phyloP scores from a whole-genome alignment of 1,284 basidiomycete species.

The Ustilago sp. region DNA sequence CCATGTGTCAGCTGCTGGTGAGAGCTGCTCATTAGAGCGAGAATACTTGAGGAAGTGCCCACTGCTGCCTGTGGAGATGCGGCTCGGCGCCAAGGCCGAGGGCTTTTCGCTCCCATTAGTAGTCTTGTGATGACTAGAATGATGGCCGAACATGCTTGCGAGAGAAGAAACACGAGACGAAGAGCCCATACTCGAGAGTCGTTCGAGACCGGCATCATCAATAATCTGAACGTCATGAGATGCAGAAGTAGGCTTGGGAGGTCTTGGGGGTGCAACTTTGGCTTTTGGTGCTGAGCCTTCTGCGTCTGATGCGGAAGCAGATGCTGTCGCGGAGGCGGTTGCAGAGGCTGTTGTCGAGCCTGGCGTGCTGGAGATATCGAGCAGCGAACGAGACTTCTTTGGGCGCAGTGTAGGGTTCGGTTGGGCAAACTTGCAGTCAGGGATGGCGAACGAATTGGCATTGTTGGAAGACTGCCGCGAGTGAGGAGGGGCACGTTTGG shows the following conservation, averaged over 20 bases:
- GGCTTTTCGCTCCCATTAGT: neutral
- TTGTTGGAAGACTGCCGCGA: constrained; percentile 12
- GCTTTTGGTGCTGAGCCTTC: constrained; percentile 25
- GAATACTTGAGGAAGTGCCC: constrained; percentile 46
- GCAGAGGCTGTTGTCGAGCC: constrained; percentile 23
- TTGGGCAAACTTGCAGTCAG: constrained; percentile 37
- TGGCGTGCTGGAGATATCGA: constrained; percentile 14
- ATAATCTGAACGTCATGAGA: constrained; percentile 39
- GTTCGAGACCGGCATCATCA: constrained; percentile 45
- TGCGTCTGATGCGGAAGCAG: constrained; percentile 37
- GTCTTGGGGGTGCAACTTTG: constrained; percentile 34
- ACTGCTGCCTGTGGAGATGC: constrained; percentile 18
- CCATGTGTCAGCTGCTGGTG: constrained; percentile 15
- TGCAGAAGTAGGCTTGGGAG: constrained; percentile 34
- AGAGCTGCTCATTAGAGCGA: constrained; percentile 48
- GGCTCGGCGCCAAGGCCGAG: constrained; percentile 12
- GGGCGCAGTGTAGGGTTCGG: constrained; percentile 16
- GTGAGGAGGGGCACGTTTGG: constrained; percentile 6
- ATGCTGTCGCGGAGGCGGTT: constrained; percentile 21
- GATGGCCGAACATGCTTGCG: constrained; percentile 31
- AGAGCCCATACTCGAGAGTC: constrained; percentile 22
- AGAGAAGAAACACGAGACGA: constrained; percentile 38
- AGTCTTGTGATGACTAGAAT: constrained; percentile 9
- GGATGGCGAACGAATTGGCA: constrained; percentile 8
- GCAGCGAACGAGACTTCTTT: constrained; percentile 7